Conservation (phyloP, 208 protist species). For the Trypanosoma scelopori region DNA sequence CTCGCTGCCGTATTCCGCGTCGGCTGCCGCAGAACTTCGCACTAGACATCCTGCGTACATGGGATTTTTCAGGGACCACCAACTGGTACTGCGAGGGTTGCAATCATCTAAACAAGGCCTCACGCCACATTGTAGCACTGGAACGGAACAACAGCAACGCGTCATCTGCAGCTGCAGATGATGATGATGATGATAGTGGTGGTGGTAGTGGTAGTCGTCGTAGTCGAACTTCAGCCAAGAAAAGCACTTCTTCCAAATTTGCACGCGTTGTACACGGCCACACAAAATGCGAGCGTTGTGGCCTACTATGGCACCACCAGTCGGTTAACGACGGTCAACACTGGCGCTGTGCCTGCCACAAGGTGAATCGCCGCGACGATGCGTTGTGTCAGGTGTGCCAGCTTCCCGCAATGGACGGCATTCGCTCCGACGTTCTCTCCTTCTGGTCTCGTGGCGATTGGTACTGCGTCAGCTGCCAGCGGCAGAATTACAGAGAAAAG, state of each 20-base stretch:
- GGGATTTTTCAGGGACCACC: slow-evolving; percentile 59
- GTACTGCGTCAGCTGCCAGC: slow-evolving; percentile 51
- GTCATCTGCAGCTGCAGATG: not conserved
- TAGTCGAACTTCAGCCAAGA: not conserved
- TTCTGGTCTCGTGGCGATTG: slow-evolving; percentile 72
- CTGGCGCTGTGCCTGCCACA: slow-evolving; percentile 81
- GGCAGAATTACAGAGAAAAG: slow-evolving; percentile 63
- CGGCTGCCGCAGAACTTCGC: slow-evolving; percentile 17
- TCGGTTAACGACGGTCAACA: slow-evolving; percentile 25
- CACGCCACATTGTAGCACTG: slow-evolving; percentile 41
- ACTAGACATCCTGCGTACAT: slow-evolving; percentile 43
- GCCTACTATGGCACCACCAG: slow-evolving; percentile 66
- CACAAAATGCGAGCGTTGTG: slow-evolving; percentile 47
- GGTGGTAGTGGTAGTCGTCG: too few relatives aligned
- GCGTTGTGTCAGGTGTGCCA: slow-evolving; percentile 47
- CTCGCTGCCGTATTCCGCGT: slow-evolving; percentile 66
- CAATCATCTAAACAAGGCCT: slow-evolving; percentile 59
- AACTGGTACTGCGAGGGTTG: slow-evolving; percentile 77
- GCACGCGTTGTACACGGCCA: slow-evolving; percentile 35
- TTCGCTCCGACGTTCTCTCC: slow-evolving; percentile 51
- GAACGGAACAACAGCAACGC: not conserved
- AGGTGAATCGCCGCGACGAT: slow-evolving; percentile 37
- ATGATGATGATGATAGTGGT: not conserved
- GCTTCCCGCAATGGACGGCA: slow-evolving; percentile 42
- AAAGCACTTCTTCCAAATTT: slow-evolving; percentile 14